phyloP scores from a whole-genome alignment of 352 stramenopile genomes.

The Pythium sukuiense region DNA sequence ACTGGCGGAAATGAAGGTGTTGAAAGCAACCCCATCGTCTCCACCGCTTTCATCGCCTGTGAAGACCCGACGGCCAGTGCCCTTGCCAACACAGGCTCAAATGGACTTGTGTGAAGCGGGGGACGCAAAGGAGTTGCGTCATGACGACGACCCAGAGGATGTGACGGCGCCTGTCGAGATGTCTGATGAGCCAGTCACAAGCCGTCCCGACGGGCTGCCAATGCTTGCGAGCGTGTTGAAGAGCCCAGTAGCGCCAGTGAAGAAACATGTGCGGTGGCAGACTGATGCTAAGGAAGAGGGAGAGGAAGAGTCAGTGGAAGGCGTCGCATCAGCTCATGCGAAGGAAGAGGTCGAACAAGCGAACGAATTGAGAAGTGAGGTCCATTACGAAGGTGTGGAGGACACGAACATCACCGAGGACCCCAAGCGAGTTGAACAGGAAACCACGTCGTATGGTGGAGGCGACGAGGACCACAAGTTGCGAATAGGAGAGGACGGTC shows the following conservation, averaged over 20 bases:
- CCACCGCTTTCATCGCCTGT: neutral
- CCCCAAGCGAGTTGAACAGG: neutral
- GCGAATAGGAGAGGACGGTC: neutral
- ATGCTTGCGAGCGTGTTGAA: neutral
- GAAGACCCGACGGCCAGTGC: constrained; percentile 5
- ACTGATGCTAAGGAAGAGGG: neutral
- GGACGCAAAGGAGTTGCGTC: neutral
- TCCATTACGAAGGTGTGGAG: neutral
- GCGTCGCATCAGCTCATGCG: too few species aligned
- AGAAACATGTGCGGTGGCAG: constrained; percentile 2
- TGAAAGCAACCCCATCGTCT: neutral
- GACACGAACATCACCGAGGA: too few species aligned
- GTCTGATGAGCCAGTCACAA: neutral
- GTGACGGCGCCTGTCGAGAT: neutral
- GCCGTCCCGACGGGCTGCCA: neutral
- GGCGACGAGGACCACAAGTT: neutral
- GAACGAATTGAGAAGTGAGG: neutral
- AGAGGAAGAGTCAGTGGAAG: neutral
- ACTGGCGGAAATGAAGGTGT: constrained; percentile 16
- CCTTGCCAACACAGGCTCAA: neutral
- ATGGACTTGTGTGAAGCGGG: neutral
- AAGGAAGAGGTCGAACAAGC: neutral
- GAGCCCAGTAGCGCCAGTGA: neutral
- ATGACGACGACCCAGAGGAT: neutral
- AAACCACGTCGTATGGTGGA: neutral